Evolutionary conservation across 768 basidiomycete genomes (phyloP).

Genomic region (Mycena vulgaris): DNA sequence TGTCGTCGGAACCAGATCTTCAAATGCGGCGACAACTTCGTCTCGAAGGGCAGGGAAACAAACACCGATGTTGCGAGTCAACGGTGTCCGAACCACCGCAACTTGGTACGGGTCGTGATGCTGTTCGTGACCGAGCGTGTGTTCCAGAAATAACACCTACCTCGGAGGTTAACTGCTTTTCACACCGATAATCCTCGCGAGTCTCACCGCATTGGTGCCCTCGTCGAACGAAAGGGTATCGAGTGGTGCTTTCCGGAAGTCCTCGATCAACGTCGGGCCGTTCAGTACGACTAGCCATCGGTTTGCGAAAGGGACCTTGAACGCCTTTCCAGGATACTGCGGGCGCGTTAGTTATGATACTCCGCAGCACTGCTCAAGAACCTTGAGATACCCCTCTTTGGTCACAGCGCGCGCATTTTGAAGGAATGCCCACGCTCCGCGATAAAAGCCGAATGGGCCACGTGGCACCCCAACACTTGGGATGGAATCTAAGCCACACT

Average conservation of each 20-base stretch:
- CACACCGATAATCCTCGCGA: not conserved
- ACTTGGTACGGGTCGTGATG: constrained; percentile 49
- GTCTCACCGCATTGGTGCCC: constrained; percentile 51
- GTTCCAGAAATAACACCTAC: constrained; percentile 53
- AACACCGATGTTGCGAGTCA: constrained; percentile 56
- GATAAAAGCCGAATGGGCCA: constrained; percentile 28
- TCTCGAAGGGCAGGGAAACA: constrained; percentile 59
- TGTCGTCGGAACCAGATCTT: constrained; percentile 51
- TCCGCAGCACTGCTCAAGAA: not conserved
- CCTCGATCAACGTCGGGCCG: constrained; percentile 48
- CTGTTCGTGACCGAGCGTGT: constrained; percentile 55
- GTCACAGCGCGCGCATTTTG: constrained; percentile 20
- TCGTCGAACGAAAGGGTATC: constrained; percentile 54
- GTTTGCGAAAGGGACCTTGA: constrained; percentile 27
- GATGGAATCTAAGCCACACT: too few relatives aligned
- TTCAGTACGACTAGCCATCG: constrained; percentile 60
- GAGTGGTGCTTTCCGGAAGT: constrained; percentile 56
- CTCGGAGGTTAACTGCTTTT: not conserved
- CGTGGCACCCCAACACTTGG: constrained; percentile 27
- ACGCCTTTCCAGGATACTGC: constrained; percentile 29
- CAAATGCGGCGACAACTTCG: constrained; percentile 60
- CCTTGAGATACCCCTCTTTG: too few relatives aligned
- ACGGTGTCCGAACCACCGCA: constrained; percentile 46
- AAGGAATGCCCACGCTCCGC: constrained; percentile 24
- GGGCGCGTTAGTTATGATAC: not conserved